phyloP scores from a whole-genome alignment of 345 rosid species.

The Kernera saxatilis region DNA sequence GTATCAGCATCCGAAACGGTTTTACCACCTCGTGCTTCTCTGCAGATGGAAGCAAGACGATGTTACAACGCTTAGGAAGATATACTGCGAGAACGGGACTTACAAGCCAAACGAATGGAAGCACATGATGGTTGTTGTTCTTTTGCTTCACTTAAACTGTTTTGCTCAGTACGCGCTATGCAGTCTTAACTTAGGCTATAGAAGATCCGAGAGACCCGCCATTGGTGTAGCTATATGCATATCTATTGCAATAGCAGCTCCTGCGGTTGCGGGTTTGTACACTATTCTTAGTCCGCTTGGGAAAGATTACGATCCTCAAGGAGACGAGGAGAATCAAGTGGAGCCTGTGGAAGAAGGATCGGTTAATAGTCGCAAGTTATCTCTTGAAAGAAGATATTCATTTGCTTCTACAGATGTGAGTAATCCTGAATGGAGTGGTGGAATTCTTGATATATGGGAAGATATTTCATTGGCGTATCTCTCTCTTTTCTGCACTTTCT shows the following conservation, averaged over 20 bases:
- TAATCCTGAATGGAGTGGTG: slow-evolving; percentile 75
- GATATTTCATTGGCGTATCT: slow-evolving; percentile 75
- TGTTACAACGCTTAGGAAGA: slow-evolving; percentile 51
- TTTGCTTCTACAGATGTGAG: slow-evolving; percentile 48
- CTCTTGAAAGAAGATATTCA: slow-evolving; percentile 54
- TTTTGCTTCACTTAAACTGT: slow-evolving; percentile 79
- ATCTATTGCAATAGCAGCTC: slow-evolving; percentile 83
- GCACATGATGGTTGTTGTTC: slow-evolving; percentile 79
- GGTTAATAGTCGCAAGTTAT: slow-evolving; percentile 26
- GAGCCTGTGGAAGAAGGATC: slow-evolving; percentile 15
- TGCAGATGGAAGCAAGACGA: slow-evolving; percentile 75
- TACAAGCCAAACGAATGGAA: slow-evolving; percentile 85
- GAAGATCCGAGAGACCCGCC: slow-evolving; percentile 75
- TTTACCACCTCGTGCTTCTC: slow-evolving; percentile 73
- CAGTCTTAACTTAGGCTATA: slow-evolving; percentile 74
- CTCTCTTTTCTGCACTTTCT: slow-evolving; percentile 72
- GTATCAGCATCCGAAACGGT: slow-evolving; percentile 84
- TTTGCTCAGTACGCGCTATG: slow-evolving; percentile 91
- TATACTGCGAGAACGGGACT: slow-evolving; percentile 78
- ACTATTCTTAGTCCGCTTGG: slow-evolving; percentile 76
- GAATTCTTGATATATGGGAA: slow-evolving; percentile 79
- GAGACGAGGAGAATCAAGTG: slow-evolving; percentile 66
- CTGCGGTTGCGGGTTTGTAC: slow-evolving; percentile 80
- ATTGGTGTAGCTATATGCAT: slow-evolving; percentile 75
- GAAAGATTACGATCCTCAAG: slow-evolving; percentile 57